phyloP scores from a whole-genome alignment of 2,329 filamentous ascomycete genomes.

The Microcyclospora tardicrescens region DNA sequence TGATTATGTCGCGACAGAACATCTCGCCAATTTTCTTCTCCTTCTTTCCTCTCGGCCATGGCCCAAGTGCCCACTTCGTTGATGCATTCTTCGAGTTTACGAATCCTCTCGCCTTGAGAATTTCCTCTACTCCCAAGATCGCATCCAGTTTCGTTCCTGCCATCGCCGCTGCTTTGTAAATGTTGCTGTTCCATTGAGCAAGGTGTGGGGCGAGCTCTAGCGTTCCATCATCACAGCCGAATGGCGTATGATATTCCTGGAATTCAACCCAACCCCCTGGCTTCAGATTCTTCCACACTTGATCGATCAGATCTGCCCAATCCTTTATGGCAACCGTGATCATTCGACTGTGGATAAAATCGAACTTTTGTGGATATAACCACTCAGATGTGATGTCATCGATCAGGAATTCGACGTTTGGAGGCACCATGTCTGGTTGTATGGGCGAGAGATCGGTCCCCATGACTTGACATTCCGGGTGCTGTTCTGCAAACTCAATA shows the following conservation, averaged over 20 bases:
- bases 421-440: constrained; percentile 35
- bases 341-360: constrained; percentile 32
- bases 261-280: constrained; percentile 8
- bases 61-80: constrained; percentile 3
- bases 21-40: constrained; percentile 4
- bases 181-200: not conserved
- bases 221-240: constrained; percentile 5
- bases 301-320: constrained; percentile 18
- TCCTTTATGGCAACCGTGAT: constrained; percentile 34
- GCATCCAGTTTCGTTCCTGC: constrained; percentile 1
- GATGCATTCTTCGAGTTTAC: not conserved
- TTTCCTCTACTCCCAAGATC: not conserved
- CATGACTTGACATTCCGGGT: constrained; percentile 22
- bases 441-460: constrained; percentile 33
- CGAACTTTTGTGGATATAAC: constrained; percentile 24
- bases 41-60: constrained; percentile 3
- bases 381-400: constrained; percentile 33
- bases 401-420: constrained; percentile 35
- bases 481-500: constrained; percentile 17
- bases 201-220: constrained; percentile 1
- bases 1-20: constrained; percentile 2
- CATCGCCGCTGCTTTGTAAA: constrained; percentile 1
- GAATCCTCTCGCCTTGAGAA: constrained; percentile 2
- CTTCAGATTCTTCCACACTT: constrained; percentile 5
- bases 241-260: constrained; percentile 4